These are phyloP conservation scores for Suhomyces guaymorum DNA, from an alignment of 1,139 yeast genomes.

Conservation along the genomic window DNA sequence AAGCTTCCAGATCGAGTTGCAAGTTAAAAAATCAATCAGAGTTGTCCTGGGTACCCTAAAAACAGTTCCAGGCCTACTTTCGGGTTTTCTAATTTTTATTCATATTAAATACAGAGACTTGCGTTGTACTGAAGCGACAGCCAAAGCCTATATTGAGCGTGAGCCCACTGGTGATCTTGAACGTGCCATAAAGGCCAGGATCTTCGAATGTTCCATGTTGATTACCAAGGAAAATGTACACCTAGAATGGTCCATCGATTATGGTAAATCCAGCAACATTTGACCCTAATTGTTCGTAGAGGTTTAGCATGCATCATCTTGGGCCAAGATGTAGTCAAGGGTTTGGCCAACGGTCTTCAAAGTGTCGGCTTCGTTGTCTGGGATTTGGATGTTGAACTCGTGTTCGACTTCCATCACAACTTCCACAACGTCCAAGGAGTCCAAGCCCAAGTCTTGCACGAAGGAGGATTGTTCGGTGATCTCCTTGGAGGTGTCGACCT, in stretches of 20 bases:
- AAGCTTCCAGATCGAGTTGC: no score
- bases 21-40: no score
- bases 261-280: no score
- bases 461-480: constrained; percentile 64
- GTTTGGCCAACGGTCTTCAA: constrained; percentile 85
- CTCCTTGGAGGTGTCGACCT: constrained; percentile 50
- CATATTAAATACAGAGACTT: constrained; percentile 2
- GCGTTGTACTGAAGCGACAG: no score
- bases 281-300: neutral
- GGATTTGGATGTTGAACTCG: constrained; percentile 76
- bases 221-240: no score
- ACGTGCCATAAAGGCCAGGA: no score
- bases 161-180: no score
- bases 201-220: no score
- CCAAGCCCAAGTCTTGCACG: constrained; percentile 77
- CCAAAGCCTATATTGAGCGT: no score
- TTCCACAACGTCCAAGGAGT: constrained; percentile 85
- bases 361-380: constrained; percentile 83
- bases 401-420: constrained; percentile 88
- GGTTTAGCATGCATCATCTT: constrained; percentile 63
- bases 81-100: neutral
- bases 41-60: no score
- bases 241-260: no score
- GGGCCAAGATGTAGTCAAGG: constrained; percentile 69
- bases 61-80: neutral